phyloP scores from a whole-genome alignment of 768 basidiomycete species.

The Suillus plorans region DNA sequence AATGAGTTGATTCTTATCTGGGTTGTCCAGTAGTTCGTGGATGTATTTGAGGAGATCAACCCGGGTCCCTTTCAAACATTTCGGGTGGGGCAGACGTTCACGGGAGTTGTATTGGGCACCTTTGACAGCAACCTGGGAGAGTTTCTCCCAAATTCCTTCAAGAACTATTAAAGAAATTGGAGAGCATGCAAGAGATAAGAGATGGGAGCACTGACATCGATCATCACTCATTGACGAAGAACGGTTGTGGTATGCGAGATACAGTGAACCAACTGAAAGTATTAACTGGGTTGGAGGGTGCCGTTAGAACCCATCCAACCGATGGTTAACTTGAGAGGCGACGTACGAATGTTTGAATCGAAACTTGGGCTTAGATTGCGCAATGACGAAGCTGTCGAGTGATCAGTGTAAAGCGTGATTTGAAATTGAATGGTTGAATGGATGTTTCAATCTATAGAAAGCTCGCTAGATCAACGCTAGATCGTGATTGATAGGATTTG shows the following conservation, averaged over 20 bases:
- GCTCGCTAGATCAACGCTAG: too few species aligned
- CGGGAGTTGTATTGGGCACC: not conserved
- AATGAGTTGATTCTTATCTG: not conserved
- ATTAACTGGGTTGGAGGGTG: not conserved
- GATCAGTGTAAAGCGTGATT: too few species aligned
- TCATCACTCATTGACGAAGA: not conserved
- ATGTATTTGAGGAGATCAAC: not conserved
- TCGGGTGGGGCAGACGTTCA: not conserved
- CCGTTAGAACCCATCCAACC: not conserved
- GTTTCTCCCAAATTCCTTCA: not conserved
- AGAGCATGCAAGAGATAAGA: not conserved
- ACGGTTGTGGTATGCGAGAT: not conserved
- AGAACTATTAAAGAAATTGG: not conserved
- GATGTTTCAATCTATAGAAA: too few species aligned
- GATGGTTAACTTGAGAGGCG: not conserved
- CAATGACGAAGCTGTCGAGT: too few species aligned
- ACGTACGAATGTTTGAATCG: not conserved
- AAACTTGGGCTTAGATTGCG: too few species aligned
- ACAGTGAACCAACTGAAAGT: not conserved
- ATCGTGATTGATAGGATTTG: too few species aligned
- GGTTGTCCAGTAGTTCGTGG: not conserved
- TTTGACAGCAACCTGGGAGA: not conserved
- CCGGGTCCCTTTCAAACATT: not conserved
- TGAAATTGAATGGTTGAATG: too few species aligned
- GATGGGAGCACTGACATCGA: not conserved